phyloP scores from a whole-genome alignment of 768 basidiomycete species.

The Suillus discolor region DNA sequence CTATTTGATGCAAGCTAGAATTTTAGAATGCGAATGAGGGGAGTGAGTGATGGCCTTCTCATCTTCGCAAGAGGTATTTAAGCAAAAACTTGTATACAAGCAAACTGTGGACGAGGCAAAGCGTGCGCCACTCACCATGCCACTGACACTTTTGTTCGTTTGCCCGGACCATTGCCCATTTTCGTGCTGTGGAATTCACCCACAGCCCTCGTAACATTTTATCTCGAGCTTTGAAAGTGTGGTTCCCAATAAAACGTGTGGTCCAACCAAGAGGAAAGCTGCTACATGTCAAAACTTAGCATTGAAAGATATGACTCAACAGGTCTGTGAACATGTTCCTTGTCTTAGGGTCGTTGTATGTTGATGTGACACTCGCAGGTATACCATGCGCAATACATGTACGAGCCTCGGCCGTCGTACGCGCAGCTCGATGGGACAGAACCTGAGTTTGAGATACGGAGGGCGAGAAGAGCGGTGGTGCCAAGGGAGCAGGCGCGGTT shows the following conservation, averaged over 20 bases:
- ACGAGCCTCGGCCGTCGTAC: slow-evolving; percentile 11
- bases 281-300: neutral
- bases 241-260: neutral
- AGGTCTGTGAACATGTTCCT: neutral
- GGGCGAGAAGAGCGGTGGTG: too few relatives aligned
- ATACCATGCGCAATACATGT: slow-evolving; percentile 15
- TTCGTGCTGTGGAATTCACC: neutral
- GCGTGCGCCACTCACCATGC: neutral
- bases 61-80: neutral
- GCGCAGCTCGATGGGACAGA: slow-evolving; percentile 14
- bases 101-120: neutral
- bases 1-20: neutral
- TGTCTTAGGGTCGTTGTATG: too few relatives aligned
- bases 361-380: too few relatives aligned
- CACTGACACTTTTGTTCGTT: neutral
- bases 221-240: neutral
- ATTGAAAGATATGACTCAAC: neutral
- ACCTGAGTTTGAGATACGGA: slow-evolving; percentile 26
- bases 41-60: too few relatives aligned
- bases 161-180: neutral
- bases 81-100: neutral
- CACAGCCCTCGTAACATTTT: neutral
- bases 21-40: neutral
- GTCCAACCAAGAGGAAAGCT: neutral
- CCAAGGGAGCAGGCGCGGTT: slow-evolving; percentile 24